phyloP scores from a whole-genome alignment of 1,284 basidiomycete species.

The Dichomitus squalens region DNA sequence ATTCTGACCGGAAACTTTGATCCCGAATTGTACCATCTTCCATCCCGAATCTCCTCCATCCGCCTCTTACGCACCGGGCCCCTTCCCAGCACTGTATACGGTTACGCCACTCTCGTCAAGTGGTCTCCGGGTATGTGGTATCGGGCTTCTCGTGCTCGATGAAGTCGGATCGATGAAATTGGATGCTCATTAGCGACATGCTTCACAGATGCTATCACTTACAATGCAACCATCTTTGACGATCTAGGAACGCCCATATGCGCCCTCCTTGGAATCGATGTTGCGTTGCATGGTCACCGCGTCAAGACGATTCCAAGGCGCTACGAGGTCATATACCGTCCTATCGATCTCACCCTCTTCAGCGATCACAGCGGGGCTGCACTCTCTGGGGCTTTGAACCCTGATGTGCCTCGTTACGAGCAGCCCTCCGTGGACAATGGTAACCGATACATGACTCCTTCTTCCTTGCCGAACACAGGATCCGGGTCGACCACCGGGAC shows the following conservation, averaged over 20 bases:
- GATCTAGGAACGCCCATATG: slow-evolving; percentile 17
- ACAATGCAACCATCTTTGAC: slow-evolving; percentile 20
- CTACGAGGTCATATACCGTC: slow-evolving; percentile 18
- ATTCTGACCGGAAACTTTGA: slow-evolving; percentile 26
- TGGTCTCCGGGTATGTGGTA: slow-evolving; percentile 27
- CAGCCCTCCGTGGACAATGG: neutral
- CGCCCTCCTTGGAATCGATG: slow-evolving; percentile 16
- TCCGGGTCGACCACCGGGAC: neutral
- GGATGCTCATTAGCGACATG: neutral
- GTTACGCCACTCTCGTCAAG: slow-evolving; percentile 18
- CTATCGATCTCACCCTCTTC: neutral
- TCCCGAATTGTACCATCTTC: slow-evolving; percentile 32
- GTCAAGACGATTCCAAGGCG: slow-evolving; percentile 7
- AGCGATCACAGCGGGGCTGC: neutral
- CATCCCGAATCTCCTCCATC: slow-evolving; percentile 25
- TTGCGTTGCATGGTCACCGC: slow-evolving; percentile 17
- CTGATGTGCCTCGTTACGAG: neutral
- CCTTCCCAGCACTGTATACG: slow-evolving; percentile 19
- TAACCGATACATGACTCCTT: neutral
- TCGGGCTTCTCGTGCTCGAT: neutral
- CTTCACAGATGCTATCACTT: slow-evolving; percentile 17
- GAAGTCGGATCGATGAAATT: neutral
- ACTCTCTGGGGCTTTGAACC: slow-evolving; percentile 20
- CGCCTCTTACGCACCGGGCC: slow-evolving; percentile 13
- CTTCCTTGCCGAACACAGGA: neutral